phyloP scores from a whole-genome alignment of 2,329 filamentous ascomycete genomes.

The Capronia americana region DNA sequence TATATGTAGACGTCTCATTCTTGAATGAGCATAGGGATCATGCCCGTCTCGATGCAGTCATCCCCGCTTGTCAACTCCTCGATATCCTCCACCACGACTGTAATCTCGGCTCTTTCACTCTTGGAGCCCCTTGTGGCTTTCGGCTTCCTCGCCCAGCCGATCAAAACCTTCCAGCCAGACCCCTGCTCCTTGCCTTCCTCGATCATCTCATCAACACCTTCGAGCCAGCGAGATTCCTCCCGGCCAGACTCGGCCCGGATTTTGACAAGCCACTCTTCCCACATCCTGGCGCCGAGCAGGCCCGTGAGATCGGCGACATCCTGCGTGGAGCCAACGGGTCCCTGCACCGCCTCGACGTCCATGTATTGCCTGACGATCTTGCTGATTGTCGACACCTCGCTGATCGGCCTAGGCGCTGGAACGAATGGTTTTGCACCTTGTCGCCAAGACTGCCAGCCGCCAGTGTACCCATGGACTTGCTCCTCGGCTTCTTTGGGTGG shows the following conservation, averaged over 20 bases:
- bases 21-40: conserved; percentile 34
- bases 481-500: conserved; percentile 39
- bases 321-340: conserved; percentile 69
- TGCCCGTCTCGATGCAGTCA: conserved; percentile 28
- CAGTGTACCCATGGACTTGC: conserved; percentile 43
- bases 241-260: conserved; percentile 81
- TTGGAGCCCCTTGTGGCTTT: conserved; percentile 30
- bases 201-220: conserved; percentile 63
- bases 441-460: conserved; percentile 51
- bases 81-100: conserved; percentile 31
- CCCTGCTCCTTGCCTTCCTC: conserved; percentile 65
- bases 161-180: conserved; percentile 66
- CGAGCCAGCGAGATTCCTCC: conserved; percentile 55
- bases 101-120: conserved; percentile 31
- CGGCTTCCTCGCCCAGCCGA: conserved; percentile 65
- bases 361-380: conserved; percentile 41
- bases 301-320: conserved; percentile 78
- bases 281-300: conserved; percentile 84
- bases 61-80: conserved; percentile 27
- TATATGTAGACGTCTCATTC: conserved; percentile 20
- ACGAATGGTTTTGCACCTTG: conserved; percentile 40
- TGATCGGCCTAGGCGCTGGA: conserved; percentile 38
- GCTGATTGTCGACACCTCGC: conserved; percentile 38
- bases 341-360: conserved; percentile 65
- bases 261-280: conserved; percentile 95